These are phyloP conservation scores for Murraya koenigii DNA, from an alignment of 345 rosid genomes.

Conservation along the genomic window DNA sequence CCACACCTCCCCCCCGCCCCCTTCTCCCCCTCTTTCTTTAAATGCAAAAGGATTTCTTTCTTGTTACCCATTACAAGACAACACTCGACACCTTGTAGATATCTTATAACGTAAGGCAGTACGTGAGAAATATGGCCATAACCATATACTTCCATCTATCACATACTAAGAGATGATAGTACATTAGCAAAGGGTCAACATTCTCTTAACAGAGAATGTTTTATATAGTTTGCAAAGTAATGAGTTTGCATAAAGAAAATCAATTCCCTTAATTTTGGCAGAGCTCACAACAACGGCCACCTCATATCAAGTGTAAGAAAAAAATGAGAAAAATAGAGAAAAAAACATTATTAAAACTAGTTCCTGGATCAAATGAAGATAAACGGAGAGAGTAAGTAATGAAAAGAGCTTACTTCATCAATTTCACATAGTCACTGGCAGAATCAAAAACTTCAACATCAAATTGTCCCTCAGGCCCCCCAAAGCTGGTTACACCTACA, in stretches of 20 bases:
- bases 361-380: neutral
- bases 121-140: neutral
- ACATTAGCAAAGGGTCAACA: neutral
- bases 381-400: neutral
- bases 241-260: neutral
- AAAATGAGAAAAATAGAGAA: neutral
- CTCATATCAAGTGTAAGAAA: neutral
- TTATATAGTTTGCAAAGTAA: neutral
- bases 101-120: neutral
- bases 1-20: neutral
- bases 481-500: slow-evolving; percentile 62
- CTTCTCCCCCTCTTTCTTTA: no score
- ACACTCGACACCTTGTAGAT: neutral
- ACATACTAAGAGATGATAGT: neutral
- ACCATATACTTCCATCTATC: neutral
- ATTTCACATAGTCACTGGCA: slow-evolving; percentile 78
- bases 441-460: slow-evolving; percentile 98
- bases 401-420: slow-evolving; percentile 76
- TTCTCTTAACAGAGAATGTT: neutral
- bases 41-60: neutral
- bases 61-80: neutral
- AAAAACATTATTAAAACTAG: neutral
- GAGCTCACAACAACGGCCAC: neutral
- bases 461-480: slow-evolving; percentile 82
- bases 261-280: neutral